Evolutionary conservation across 2,329 filamentous ascomycete species (phyloP).

Genomic region (Diplocarpon mali): DNA sequence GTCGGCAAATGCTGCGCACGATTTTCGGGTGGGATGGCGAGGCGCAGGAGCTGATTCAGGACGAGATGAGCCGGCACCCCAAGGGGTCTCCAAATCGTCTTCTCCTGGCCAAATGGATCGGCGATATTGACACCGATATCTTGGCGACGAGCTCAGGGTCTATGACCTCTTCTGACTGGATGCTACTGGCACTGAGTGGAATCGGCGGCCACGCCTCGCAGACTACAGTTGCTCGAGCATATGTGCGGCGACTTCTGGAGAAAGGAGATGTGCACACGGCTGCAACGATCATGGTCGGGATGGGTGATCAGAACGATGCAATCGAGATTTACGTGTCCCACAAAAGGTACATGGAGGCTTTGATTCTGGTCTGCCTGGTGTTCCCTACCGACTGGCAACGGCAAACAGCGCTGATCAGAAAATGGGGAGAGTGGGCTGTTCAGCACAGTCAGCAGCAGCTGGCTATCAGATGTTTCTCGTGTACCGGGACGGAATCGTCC

Average conservation of each 20-base stretch:
- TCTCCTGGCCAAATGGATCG: constrained; percentile 84
- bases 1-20: constrained; percentile 80
- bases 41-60: constrained; percentile 66
- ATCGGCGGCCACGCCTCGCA: constrained; percentile 71
- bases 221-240: constrained; percentile 81
- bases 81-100: constrained; percentile 67
- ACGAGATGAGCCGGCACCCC: constrained; percentile 70
- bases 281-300: constrained; percentile 81
- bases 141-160: constrained; percentile 71
- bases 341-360: constrained; percentile 82
- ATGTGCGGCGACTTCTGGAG: constrained; percentile 81
- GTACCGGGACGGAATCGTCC: constrained; percentile 72
- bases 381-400: constrained; percentile 84
- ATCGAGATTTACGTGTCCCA: constrained; percentile 94
- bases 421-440: constrained; percentile 91
- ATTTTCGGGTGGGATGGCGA: constrained; percentile 94
- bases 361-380: constrained; percentile 74
- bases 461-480: constrained; percentile 87
- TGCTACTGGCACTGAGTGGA: constrained; percentile 82
- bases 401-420: constrained; percentile 75
- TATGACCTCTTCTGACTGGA: constrained; percentile 95
- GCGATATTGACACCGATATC: constrained; percentile 70
- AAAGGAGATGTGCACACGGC: constrained; percentile 86
- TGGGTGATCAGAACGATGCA: constrained; percentile 87
- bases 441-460: constrained; percentile 79